Evolutionary conservation across 2,329 filamentous ascomycete species (phyloP).

Genomic region (Pleomassaria siparia): DNA sequence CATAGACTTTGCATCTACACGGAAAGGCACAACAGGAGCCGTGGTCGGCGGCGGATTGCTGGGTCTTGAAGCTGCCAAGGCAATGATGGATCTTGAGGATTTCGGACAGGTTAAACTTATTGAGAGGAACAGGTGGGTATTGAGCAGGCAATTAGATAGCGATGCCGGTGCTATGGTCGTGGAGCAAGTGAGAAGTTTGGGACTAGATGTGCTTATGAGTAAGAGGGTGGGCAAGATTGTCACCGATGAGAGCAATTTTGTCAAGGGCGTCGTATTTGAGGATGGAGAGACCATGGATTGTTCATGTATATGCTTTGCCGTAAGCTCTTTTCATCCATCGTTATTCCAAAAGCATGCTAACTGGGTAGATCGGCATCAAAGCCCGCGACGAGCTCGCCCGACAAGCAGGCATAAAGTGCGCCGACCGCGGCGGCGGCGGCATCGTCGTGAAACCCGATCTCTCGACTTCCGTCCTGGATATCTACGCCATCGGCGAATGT

Average conservation of each 20-base stretch:
- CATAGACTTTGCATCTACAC: conserved; percentile 69
- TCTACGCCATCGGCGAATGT: conserved; percentile 90
- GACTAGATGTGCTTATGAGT: conserved; percentile 76
- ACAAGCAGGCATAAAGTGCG: conserved; percentile 69
- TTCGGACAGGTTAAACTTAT: conserved; percentile 76
- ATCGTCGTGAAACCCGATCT: conserved; percentile 69
- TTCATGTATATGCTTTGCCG: conserved; percentile 81
- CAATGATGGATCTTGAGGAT: conserved; percentile 81
- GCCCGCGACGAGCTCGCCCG: conserved; percentile 76
- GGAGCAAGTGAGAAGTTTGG: conserved; percentile 76
- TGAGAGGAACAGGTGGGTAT: conserved; percentile 79
- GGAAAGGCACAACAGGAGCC: conserved; percentile 68
- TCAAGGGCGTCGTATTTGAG: conserved; percentile 76
- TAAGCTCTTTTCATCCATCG: conserved; percentile 40
- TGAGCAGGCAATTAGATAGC: conserved; percentile 78
- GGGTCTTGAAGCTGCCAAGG: conserved; percentile 86
- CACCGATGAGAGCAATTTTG: conserved; percentile 65
- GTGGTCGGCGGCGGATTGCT: conserved; percentile 85
- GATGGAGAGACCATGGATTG: conserved; percentile 77
- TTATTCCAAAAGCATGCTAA: conserved; percentile 9
- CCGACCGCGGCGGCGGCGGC: conserved; percentile 73
- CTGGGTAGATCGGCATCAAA: conserved; percentile 69
- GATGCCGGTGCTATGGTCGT: conserved; percentile 82
- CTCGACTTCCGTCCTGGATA: conserved; percentile 67
- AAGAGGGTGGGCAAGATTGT: conserved; percentile 74